Base-by-base conservation (phyloP, 2,329 filamentous ascomycete genomes). In the Alternaria atra region DNA sequence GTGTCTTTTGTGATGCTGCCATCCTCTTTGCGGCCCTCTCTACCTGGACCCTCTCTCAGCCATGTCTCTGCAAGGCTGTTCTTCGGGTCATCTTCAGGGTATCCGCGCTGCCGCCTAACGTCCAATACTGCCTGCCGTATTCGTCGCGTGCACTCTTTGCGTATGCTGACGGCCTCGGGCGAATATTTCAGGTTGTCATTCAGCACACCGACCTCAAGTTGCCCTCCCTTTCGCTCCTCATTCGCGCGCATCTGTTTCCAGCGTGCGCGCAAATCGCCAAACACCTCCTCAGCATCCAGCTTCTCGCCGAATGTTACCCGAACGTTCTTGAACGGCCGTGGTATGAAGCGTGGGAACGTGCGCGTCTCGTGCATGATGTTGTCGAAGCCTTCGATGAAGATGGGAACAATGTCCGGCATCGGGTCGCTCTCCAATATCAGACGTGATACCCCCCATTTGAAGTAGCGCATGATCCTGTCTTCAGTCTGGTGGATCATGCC, bases 381-480 rank as follows among this genome's bases (percentile, higher is more conserved):
- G 75, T 97, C 91, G 15, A 91, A 91, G 29, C 95, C 95, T 72
- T 97, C 92, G 51, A 98, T 90, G 84, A 96, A 99, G 80, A 99
- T 94, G 43, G 95, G 93, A 35, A 99, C 86, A 20, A 99, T 86
- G 68, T 96, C 92, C 0, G 95, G 95, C 64, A 91, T 89, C 3
- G 93, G 92, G 50, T 94, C 91, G 47, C 90, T 88, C 79, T 99
- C 95, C 47, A 99, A 87, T 59, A 99, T 95, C 59, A 98, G 85
- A 2, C 95, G 88, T 6, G 94, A 93, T 2, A 98, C 85, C 1
- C 95, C 95, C 95, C 95, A 99, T 82, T 97, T 97, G 87, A 98
- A 98, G 81, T 99, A 99, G 30, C 95, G 91, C 84, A 98, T 90
- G 7, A 90, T 88, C 70, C 89, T 88, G 42, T 89, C 83, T 1